Percentiles rank a stretch among this genome's conserved stretches.
These are phyloP conservation scores for Erigeron philadelphicus DNA, from an alignment of 140 eudicot species.

Conservation along the genomic window DNA sequence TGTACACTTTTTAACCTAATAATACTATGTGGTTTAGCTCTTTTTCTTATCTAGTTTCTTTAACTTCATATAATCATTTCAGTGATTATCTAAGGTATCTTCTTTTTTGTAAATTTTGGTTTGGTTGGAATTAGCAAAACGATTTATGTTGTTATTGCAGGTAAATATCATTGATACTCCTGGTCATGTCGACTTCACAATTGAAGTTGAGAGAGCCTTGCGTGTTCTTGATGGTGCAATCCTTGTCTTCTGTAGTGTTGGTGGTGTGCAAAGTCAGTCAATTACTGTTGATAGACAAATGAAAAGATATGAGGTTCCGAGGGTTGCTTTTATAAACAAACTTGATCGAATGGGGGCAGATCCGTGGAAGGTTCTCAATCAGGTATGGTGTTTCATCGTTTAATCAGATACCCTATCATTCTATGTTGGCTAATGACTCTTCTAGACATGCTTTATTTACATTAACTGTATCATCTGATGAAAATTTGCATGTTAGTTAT, in stretches of 20 bases:
- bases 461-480: constrained; percentile 8
- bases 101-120: not conserved
- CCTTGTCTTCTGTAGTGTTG: constrained; percentile 96
- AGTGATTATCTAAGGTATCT: too few relatives aligned
- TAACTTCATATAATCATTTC: too few relatives aligned
- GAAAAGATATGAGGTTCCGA: constrained; percentile 93
- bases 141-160: constrained; percentile 34
- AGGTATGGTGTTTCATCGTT: constrained; percentile 42
- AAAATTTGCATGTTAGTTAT: constrained; percentile 16
- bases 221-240: constrained; percentile 99
- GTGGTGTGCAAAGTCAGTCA: constrained; percentile 99
- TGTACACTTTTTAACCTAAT: not conserved
- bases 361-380: constrained; percentile 93
- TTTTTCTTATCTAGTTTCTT: too few relatives aligned
- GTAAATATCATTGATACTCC: constrained; percentile 95
- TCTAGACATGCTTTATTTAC: not conserved
- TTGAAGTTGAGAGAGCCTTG: constrained; percentile 98
- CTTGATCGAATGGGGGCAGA: constrained; percentile 99
- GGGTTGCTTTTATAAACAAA: constrained; percentile 94
- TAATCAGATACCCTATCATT: constrained; percentile 11
- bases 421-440: constrained; percentile 1
- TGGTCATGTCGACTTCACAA: constrained; percentile 97
- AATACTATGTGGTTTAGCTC: too few relatives aligned
- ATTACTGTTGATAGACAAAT: constrained; percentile 98
- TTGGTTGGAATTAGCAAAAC: constrained; percentile 13